phyloP scores from a whole-genome alignment of 306 rosid genomes.

The Nissolia schottii region DNA sequence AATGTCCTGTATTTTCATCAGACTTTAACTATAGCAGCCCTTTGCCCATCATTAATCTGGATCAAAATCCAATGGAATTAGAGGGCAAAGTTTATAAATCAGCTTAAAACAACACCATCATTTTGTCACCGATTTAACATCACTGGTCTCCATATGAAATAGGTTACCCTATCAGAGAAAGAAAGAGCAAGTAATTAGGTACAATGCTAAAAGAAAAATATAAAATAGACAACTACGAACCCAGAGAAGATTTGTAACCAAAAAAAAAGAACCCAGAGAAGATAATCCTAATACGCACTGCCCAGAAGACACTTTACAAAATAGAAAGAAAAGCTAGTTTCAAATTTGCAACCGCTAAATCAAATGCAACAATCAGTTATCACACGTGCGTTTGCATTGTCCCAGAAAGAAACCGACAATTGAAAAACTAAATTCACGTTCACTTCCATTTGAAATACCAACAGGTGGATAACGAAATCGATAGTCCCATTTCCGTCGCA shows the following conservation, averaged over 20 bases:
- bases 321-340: not conserved
- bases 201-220: not conserved
- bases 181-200: not conserved
- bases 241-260: not conserved
- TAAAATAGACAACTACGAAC: conserved; percentile 5
- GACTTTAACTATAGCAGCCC: conserved; percentile 38
- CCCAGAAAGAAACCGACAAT: not conserved
- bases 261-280: too few relatives aligned
- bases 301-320: not conserved
- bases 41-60: conserved; percentile 33
- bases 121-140: conserved; percentile 1
- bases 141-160: conserved; percentile 24
- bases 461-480: not conserved
- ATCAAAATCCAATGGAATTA: conserved; percentile 34
- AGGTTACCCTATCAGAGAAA: conserved; percentile 33
- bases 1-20: conserved; percentile 54
- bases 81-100: conserved; percentile 26
- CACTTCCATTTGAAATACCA: not conserved
- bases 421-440: not conserved
- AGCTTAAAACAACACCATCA: conserved; percentile 38
- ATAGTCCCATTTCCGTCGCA: not conserved
- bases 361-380: not conserved
- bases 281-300: not conserved
- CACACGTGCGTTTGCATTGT: not conserved
- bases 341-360: not conserved